phyloP scores from a whole-genome alignment of 2,329 filamentous ascomycete genomes.

The Cordyceps militaris region DNA sequence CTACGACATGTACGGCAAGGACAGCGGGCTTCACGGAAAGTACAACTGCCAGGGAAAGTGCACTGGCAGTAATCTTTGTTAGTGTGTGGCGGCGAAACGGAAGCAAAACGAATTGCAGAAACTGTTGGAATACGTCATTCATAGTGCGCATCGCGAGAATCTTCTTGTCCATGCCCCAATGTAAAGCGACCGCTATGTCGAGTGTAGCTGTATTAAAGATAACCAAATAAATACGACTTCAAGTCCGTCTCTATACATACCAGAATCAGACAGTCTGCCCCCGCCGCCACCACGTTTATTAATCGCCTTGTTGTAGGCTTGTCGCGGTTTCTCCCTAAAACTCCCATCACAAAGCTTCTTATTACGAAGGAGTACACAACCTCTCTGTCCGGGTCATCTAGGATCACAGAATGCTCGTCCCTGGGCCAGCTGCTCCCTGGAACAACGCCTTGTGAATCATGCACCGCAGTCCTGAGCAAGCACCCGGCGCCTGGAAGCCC shows the following conservation, averaged over 20 bases:
- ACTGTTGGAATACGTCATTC: background rate
- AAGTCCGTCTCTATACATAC: constrained; percentile 23
- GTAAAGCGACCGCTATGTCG: constrained; percentile 19
- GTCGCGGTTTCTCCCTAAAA: constrained; percentile 14
- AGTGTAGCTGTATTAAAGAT: constrained; percentile 21
- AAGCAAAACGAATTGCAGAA: background rate
- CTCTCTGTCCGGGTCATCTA: background rate
- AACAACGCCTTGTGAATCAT: constrained; percentile 23
- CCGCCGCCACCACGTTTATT: constrained; percentile 9
- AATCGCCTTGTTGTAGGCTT: constrained; percentile 15
- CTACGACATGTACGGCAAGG: constrained; percentile 25
- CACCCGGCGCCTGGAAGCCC: constrained; percentile 17
- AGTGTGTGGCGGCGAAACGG: background rate
- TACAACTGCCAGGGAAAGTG: constrained; percentile 16
- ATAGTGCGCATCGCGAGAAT: no score
- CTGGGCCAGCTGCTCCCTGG: constrained; percentile 13
- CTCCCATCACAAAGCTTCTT: constrained; percentile 19
- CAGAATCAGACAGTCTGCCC: constrained; percentile 20
- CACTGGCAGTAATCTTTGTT: background rate
- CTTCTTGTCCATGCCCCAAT: constrained; percentile 19
- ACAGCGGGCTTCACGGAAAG: constrained; percentile 16
- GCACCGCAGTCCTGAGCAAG: constrained; percentile 19
- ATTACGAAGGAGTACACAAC: constrained; percentile 18
- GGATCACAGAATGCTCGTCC: constrained; percentile 15
- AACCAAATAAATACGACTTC: constrained; percentile 11